phyloP scores from a whole-genome alignment of 345 rosid species.

The Euphorbia lathyris region DNA sequence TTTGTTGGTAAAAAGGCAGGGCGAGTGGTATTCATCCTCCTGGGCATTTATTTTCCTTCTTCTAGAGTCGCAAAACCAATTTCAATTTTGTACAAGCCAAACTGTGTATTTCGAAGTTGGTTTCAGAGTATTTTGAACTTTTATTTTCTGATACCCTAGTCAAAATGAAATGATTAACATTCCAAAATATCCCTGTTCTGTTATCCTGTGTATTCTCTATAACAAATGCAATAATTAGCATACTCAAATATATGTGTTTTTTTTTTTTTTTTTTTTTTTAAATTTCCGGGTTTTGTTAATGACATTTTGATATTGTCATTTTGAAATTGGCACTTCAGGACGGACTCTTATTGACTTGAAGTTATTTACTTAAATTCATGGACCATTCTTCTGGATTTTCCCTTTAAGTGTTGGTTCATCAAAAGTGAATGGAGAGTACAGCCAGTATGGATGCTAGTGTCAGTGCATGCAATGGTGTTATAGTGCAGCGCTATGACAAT shows the following conservation, averaged over 20 bases:
- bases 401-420: slow-evolving; percentile 11
- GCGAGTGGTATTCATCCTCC: no score
- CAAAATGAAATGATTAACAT: neutral
- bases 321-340: slow-evolving; percentile 2
- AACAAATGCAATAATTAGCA: no score
- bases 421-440: slow-evolving; percentile 31
- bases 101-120: neutral
- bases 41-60: neutral
- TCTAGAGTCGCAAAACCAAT: neutral
- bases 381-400: slow-evolving; percentile 7
- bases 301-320: neutral
- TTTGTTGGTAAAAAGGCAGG: neutral
- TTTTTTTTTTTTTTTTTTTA: no score
- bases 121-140: neutral
- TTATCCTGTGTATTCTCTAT: no score
- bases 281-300: slow-evolving; percentile 1
- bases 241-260: no score
- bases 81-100: neutral
- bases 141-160: neutral
- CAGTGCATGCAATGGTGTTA: slow-evolving; percentile 7
- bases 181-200: no score
- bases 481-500: slow-evolving; percentile 14
- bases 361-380: neutral
- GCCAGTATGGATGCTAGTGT: slow-evolving; percentile 26
- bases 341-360: neutral